Percentiles rank a stretch among this genome's conserved stretches.
phyloP scores from a whole-genome alignment of 768 basidiomycete species.

The Tricholoma matsutake region DNA sequence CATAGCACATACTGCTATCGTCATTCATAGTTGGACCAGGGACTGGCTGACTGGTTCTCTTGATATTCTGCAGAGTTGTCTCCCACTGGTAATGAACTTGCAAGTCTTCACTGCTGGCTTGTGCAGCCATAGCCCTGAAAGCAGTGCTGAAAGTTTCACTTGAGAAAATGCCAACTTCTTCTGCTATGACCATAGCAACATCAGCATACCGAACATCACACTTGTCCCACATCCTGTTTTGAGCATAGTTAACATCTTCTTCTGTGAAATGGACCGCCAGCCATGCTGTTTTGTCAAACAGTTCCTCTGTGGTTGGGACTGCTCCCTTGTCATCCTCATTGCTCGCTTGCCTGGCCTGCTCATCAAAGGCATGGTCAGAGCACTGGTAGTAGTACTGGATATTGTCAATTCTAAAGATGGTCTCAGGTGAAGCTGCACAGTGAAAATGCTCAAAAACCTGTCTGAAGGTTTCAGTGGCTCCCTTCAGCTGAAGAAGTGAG shows the following conservation, averaged over 20 bases:
- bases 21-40: not conserved
- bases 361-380: conserved; percentile 1
- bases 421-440: not conserved
- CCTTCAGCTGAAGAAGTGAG: conserved; percentile 20
- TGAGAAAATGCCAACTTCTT: not conserved
- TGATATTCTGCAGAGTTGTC: not conserved
- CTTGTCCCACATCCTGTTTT: not conserved
- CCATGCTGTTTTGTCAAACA: not conserved
- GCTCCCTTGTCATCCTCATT: not conserved
- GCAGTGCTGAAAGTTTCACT: not conserved
- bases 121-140: not conserved
- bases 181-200: not conserved
- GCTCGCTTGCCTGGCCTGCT: not conserved
- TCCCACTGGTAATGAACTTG: not conserved
- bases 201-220: not conserved
- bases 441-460: conserved; percentile 19
- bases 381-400: conserved; percentile 35
- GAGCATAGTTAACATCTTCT: not conserved
- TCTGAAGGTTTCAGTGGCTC: conserved; percentile 11
- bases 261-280: not conserved
- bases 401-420: conserved; percentile 16
- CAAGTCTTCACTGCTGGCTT: not conserved
- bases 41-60: not conserved
- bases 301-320: not conserved
- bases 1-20: not conserved